Evolutionary conservation across 768 basidiomycete species (phyloP).

Genomic region (Macrolepiota albuminosa): DNA sequence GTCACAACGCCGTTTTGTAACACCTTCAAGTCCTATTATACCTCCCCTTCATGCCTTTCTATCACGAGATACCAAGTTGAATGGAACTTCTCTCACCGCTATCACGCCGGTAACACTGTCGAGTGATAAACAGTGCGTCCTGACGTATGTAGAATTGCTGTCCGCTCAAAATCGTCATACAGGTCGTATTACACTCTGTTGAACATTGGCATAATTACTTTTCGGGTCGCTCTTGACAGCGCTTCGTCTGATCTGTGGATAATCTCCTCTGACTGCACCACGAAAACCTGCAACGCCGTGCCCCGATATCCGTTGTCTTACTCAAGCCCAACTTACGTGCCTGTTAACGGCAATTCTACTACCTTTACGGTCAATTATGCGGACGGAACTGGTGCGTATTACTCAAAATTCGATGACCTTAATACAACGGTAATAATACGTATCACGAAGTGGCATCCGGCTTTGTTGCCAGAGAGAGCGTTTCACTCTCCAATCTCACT

Average conservation of each 20-base stretch:
- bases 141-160: not conserved
- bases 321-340: constrained; percentile 57
- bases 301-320: constrained; percentile 73
- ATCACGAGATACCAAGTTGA: constrained; percentile 19
- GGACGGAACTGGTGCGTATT: constrained; percentile 58
- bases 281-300: constrained; percentile 46
- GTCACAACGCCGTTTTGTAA: constrained; percentile 17
- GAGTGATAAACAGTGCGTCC: constrained; percentile 39
- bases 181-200: constrained; percentile 71
- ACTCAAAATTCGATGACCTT: not conserved
- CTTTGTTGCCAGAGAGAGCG: constrained; percentile 63
- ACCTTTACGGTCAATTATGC: constrained; percentile 56
- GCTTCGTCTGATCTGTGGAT: constrained; percentile 74
- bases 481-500: constrained; percentile 57
- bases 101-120: constrained; percentile 42
- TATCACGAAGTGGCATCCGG: constrained; percentile 51
- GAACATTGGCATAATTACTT: constrained; percentile 54
- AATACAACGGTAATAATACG: not conserved
- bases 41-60: constrained; percentile 23
- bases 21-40: constrained; percentile 23
- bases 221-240: constrained; percentile 71
- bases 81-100: constrained; percentile 29
- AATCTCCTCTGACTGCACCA: constrained; percentile 55
- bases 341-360: constrained; percentile 59
- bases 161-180: constrained; percentile 9